phyloP scores from a whole-genome alignment of 129 eudicot genomes.

The Pittosporum tobira region DNA sequence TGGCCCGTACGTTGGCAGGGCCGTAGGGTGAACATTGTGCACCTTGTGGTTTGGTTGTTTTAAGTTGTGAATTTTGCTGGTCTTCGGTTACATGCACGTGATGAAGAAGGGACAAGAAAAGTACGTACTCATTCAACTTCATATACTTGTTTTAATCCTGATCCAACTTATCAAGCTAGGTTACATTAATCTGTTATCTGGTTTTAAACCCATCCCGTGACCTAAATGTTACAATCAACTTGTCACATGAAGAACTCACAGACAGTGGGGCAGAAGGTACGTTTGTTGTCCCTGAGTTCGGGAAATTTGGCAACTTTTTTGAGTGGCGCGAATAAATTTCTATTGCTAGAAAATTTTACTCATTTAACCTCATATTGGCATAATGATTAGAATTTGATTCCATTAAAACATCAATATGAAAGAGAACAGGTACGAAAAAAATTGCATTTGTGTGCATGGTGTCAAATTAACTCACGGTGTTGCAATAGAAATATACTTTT shows the following conservation, averaged over 20 bases:
- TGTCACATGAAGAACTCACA: conserved; percentile 7
- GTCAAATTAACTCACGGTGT: too few species aligned
- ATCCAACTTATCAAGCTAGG: background rate
- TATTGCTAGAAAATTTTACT: too few species aligned
- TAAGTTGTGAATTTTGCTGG: background rate
- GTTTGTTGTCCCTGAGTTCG: too few species aligned
- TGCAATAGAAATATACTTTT: too few species aligned
- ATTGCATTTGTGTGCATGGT: too few species aligned
- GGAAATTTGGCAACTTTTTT: too few species aligned
- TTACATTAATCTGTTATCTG: background rate
- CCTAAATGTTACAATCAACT: conserved; percentile 4
- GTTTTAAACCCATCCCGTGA: conserved; percentile 5
- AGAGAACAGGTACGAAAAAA: too few species aligned
- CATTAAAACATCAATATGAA: too few species aligned
- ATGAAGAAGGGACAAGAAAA: conserved; percentile 2
- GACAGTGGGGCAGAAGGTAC: background rate
- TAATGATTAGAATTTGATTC: too few species aligned
- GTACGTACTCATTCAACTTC: background rate
- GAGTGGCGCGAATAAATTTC: too few species aligned
- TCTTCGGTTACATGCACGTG: conserved; percentile 3
- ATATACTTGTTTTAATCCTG: background rate
- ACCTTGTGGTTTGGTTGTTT: conserved; percentile 2
- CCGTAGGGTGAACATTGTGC: too few species aligned
- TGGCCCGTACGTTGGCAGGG: background rate
- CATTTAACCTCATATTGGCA: too few species aligned